Conservation (phyloP, 2,329 filamentous ascomycete genomes). For the Penicillium brasilianum region DNA sequence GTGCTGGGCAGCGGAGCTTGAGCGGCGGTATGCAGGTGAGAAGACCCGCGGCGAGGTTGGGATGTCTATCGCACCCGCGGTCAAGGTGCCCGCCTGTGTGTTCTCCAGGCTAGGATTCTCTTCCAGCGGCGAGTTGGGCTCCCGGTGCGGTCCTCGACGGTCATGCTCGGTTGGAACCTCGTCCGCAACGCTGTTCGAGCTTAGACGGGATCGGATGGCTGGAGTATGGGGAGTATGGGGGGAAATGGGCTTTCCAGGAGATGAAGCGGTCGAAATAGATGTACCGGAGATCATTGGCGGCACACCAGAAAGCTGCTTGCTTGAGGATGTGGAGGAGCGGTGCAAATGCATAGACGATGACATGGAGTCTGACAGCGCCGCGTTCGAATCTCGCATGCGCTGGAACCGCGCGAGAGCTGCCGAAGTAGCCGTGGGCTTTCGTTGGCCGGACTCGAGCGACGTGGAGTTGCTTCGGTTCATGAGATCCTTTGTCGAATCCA, state of each 20-base stretch:
- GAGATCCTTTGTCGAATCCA: slow-evolving; percentile 88
- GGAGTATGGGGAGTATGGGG: slow-evolving; percentile 92
- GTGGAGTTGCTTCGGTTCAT: slow-evolving; percentile 65
- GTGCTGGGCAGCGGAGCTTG: slow-evolving; percentile 51
- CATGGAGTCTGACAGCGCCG: slow-evolving; percentile 88
- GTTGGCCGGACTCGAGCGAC: slow-evolving; percentile 69
- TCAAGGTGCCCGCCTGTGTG: slow-evolving; percentile 39
- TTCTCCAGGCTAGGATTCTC: slow-evolving; percentile 45
- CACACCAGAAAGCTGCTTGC: slow-evolving; percentile 72
- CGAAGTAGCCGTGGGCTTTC: slow-evolving; percentile 76
- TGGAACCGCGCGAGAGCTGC: slow-evolving; percentile 85
- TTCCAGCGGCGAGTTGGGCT: slow-evolving; percentile 41
- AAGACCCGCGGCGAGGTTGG: slow-evolving; percentile 54
- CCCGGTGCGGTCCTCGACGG: slow-evolving; percentile 37
- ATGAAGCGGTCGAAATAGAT: slow-evolving; percentile 82
- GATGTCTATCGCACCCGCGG: slow-evolving; percentile 54
- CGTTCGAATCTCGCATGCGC: slow-evolving; percentile 85
- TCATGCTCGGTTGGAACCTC: slow-evolving; percentile 56
- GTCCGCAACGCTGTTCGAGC: slow-evolving; percentile 83
- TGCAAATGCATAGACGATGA: slow-evolving; percentile 86
- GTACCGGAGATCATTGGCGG: slow-evolving; percentile 66
- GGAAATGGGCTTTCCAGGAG: slow-evolving; percentile 86
- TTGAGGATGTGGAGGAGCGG: slow-evolving; percentile 76
- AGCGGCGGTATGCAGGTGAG: slow-evolving; percentile 48
- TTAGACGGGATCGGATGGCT: slow-evolving; percentile 89